Conservation (phyloP, 441 rosid genomes). For the Eruca vesicaria region DNA sequence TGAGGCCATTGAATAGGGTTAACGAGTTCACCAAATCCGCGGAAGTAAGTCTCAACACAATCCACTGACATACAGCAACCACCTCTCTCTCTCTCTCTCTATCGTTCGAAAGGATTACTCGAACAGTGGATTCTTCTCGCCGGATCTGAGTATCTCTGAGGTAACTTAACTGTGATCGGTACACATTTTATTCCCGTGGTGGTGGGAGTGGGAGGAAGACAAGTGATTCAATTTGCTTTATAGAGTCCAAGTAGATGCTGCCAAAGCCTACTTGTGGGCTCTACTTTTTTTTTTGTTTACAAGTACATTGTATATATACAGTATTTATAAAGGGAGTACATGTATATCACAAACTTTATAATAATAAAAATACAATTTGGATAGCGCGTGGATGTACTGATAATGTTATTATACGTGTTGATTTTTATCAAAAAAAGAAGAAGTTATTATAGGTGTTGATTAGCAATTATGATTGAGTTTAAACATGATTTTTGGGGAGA, state of each 20-base stretch:
- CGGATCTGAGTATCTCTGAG: too few relatives aligned
- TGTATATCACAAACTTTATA: background rate
- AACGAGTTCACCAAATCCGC: slow-evolving; percentile 80
- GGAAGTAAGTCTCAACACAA: slow-evolving; percentile 56
- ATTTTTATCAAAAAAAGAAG: too few relatives aligned
- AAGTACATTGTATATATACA: background rate
- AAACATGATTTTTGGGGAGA: background rate
- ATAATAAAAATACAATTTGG: background rate
- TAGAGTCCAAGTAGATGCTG: background rate
- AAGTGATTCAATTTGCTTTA: background rate
- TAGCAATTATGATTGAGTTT: too few relatives aligned
- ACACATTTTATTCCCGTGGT: too few relatives aligned
- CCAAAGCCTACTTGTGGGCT: background rate
- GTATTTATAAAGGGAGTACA: background rate
- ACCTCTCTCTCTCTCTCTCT: slow-evolving; percentile 22
- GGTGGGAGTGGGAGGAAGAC: background rate
- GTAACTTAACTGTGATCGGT: too few relatives aligned
- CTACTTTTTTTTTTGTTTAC: background rate
- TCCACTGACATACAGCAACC: slow-evolving; percentile 95
- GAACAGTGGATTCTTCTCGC: too few relatives aligned
- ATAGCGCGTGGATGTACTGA: too few relatives aligned
- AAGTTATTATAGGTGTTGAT: background rate
- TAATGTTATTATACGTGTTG: too few relatives aligned
- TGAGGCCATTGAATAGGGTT: slow-evolving; percentile 99
- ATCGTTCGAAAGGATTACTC: background rate